A percentile compares a stretch with the other conserved stretches of the same genome.
These are phyloP conservation scores for Spizellomyces sp. DNA, from an alignment of 192 early-diverging fungal genomes.

Conservation along the genomic window DNA sequence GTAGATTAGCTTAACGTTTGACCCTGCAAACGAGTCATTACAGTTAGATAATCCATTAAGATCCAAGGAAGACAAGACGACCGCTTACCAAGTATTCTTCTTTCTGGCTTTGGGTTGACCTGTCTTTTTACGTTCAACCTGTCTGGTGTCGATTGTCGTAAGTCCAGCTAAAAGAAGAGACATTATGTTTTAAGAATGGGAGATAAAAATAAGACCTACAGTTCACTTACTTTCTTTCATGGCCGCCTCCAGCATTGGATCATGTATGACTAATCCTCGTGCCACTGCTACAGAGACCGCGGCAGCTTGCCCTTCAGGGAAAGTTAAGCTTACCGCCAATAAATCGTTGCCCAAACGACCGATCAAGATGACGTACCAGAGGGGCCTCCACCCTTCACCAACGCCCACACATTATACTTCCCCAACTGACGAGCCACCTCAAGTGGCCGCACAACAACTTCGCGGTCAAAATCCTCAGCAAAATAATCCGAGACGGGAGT, in stretches of 20 bases:
- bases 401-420: constrained; percentile 82
- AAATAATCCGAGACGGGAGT: constrained; percentile 75
- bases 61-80: not conserved
- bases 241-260: constrained; percentile 57
- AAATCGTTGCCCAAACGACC: not conserved
- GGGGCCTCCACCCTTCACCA: constrained; percentile 78
- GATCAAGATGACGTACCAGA: constrained; percentile 51
- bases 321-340: no score
- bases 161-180: constrained; percentile 34
- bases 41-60: not conserved
- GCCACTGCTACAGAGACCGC: constrained; percentile 84
- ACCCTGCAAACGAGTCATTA: constrained; percentile 1
- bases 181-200: not conserved
- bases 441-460: constrained; percentile 75
- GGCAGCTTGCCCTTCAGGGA: constrained; percentile 70
- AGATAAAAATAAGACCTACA: not conserved
- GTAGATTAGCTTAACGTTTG: not conserved
- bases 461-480: constrained; percentile 61
- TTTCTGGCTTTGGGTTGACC: constrained; percentile 92
- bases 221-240: constrained; percentile 52
- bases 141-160: constrained; percentile 45
- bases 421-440: constrained; percentile 65
- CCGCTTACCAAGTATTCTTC: constrained; percentile 74
- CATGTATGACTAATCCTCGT: constrained; percentile 67
- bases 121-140: constrained; percentile 95